phyloP scores from a whole-genome alignment of 2,329 filamentous ascomycete species.

The Penicillium sp. region DNA sequence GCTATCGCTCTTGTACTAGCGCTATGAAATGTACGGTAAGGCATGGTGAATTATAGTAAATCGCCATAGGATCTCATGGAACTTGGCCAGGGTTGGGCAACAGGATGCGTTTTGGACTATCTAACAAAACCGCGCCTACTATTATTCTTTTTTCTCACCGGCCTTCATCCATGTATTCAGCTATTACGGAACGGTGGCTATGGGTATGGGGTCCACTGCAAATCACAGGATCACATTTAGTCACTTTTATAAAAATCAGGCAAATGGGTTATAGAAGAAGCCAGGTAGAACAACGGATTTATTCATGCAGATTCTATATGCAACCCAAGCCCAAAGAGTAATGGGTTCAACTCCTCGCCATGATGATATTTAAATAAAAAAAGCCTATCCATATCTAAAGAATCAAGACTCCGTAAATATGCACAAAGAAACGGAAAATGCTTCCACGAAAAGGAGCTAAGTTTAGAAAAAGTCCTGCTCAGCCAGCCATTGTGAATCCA shows the following conservation, averaged over 20 bases:
- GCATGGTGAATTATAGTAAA: no score
- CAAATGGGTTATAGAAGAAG: neutral
- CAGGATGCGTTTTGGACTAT: no score
- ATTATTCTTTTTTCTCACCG: no score
- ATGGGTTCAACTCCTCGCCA: neutral
- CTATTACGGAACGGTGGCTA: no score
- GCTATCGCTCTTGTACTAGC: no score
- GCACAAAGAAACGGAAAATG: neutral
- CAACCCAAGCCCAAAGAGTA: neutral
- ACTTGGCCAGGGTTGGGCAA: no score
- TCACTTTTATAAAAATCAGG: neutral
- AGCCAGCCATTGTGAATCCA: slow-evolving; percentile 42
- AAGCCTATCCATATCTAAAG: neutral
- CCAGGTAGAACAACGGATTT: neutral
- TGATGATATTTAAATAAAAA: neutral
- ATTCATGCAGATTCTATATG: neutral
- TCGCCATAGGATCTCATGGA: no score
- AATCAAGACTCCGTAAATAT: neutral
- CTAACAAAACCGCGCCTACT: no score
- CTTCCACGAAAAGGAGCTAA: neutral
- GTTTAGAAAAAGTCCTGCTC: slow-evolving; percentile 36
- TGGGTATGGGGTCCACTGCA: no score
- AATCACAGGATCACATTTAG: no score
- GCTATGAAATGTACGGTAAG: no score
- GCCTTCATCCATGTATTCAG: no score